Percentiles rank a stretch among this genome's conserved stretches.
phyloP scores from a whole-genome alignment of 805 yeast genomes.

The Starmerella vitae region DNA sequence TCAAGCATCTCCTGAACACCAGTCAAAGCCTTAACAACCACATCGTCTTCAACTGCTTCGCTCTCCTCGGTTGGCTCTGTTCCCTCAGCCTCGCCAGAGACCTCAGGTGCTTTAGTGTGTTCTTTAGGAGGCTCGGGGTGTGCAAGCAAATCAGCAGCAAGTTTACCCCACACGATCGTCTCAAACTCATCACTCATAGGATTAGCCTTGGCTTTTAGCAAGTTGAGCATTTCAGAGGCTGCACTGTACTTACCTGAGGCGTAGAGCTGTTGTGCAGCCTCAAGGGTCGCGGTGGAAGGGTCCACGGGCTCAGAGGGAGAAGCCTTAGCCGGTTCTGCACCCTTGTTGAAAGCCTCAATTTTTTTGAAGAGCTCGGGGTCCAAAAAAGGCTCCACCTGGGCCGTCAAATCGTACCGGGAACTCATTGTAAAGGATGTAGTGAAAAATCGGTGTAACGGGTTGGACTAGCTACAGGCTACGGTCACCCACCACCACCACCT shows the following conservation, averaged over 20 bases:
- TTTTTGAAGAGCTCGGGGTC: slow-evolving; percentile 50
- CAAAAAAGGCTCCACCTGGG: slow-evolving; percentile 41
- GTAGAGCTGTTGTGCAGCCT: slow-evolving; percentile 27
- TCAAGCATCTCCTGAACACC: slow-evolving; percentile 48
- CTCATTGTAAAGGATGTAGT: slow-evolving; percentile 1
- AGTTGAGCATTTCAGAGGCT: slow-evolving; percentile 15
- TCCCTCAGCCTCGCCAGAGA: slow-evolving; percentile 44
- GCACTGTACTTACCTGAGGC: slow-evolving; percentile 32
- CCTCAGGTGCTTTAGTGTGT: slow-evolving; percentile 35
- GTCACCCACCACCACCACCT: too few relatives aligned
- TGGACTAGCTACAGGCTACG: background rate
- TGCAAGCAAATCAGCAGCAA: slow-evolving; percentile 46
- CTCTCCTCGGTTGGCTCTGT: slow-evolving; percentile 28
- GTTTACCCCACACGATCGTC: slow-evolving; percentile 40
- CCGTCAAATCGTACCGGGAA: slow-evolving; percentile 38
- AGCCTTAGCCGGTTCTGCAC: slow-evolving; percentile 22
- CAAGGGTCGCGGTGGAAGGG: slow-evolving; percentile 19
- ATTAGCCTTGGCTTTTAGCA: slow-evolving; percentile 22
- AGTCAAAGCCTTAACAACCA: slow-evolving; percentile 40
- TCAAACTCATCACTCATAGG: slow-evolving; percentile 32
- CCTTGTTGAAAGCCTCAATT: slow-evolving; percentile 35
- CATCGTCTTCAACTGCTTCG: slow-evolving; percentile 32
- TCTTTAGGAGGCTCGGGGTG: slow-evolving; percentile 13
- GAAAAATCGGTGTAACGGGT: background rate
- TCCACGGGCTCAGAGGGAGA: slow-evolving; percentile 1